These are phyloP conservation scores for Pyrenula aspistea DNA, from an alignment of 495 filamentous ascomycete species.

Conservation along the genomic window DNA sequence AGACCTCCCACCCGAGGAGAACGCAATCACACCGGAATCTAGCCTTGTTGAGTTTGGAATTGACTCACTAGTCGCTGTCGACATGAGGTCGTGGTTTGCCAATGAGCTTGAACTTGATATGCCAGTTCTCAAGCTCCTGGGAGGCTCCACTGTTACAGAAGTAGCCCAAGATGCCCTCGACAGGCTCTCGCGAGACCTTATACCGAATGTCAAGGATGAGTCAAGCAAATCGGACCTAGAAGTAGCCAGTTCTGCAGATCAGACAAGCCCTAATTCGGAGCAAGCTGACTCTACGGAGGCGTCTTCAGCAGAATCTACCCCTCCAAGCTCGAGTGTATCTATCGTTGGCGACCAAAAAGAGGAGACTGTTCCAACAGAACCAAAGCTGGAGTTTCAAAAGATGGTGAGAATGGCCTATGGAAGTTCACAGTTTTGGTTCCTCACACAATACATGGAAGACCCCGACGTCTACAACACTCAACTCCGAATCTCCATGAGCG, in stretches of 20 bases:
- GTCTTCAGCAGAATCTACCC: background rate
- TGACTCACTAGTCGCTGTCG: conserved; percentile 24
- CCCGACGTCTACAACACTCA: conserved; percentile 14
- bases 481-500: background rate
- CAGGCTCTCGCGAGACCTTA: background rate
- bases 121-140: conserved; percentile 39
- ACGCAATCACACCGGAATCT: conserved; percentile 3
- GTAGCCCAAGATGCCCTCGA: background rate
- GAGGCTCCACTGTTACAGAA: conserved; percentile 7
- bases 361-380: background rate
- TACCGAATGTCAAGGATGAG: background rate
- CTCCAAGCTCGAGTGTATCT: background rate
- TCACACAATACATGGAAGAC: conserved; percentile 11
- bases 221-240: background rate
- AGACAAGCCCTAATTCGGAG: background rate
- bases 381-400: background rate
- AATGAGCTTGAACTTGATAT: conserved; percentile 28
- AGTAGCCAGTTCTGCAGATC: background rate
- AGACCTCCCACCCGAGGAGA: conserved; percentile 1
- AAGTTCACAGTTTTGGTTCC: conserved; percentile 27
- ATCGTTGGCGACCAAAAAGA: background rate
- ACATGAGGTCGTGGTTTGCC: conserved; percentile 24
- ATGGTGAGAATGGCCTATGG: conserved; percentile 12
- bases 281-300: background rate
- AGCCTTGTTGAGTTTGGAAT: conserved; percentile 18